Evolutionary conservation across 306 rosid species (phyloP).

Genomic region (Prunus persica): Prunus_persica_NCBIv2 NC_034009.1:32138001-32138500

Average conservation of each 20-base stretch:
- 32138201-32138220: not conserved
- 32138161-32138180: constrained; percentile 37
- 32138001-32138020: constrained; percentile 37
- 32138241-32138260: not conserved
- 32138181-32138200: not conserved
- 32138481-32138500: not conserved
- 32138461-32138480: constrained; percentile 39
- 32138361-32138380: constrained; percentile 71
- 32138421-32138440: constrained; percentile 52
- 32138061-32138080: constrained; percentile 38
- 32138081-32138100: constrained; percentile 43
- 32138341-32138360: constrained; percentile 76
- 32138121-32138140: constrained; percentile 28
- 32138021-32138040: constrained; percentile 34
- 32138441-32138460: constrained; percentile 47
- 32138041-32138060: constrained; percentile 34
- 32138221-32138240: not conserved
- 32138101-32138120: constrained; percentile 34
- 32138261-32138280: constrained; percentile 9
- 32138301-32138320: constrained; percentile 51
- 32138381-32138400: constrained; percentile 86
- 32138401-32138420: constrained; percentile 69
- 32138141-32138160: constrained; percentile 42
- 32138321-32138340: constrained; percentile 79
- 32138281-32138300: constrained; percentile 8